These are phyloP conservation scores for Cercis canadensis DNA, from an alignment of 306 rosid genomes.

Conservation along the genomic window DNA sequence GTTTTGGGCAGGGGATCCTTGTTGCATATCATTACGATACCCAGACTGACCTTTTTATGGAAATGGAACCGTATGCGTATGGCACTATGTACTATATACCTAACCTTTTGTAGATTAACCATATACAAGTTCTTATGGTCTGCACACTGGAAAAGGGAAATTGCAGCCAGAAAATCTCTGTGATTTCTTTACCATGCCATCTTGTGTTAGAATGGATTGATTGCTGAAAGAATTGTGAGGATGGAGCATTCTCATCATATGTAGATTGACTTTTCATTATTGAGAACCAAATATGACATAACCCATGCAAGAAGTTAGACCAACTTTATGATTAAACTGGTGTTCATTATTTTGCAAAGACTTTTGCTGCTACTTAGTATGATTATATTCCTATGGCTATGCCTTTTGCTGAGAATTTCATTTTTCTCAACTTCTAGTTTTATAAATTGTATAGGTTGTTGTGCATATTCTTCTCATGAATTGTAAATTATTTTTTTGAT, in stretches of 20 bases:
- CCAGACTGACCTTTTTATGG: background rate
- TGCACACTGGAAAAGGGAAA: background rate
- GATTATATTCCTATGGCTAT: background rate
- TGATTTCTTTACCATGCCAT: background rate
- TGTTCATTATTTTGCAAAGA: constrained; percentile 12
- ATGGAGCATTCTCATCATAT: background rate
- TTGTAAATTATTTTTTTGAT: constrained; percentile 13
- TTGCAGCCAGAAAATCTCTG: background rate
- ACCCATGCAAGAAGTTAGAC: background rate
- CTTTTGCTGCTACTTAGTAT: background rate
- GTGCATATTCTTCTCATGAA: constrained; percentile 2
- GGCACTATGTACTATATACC: no score
- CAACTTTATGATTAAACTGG: background rate
- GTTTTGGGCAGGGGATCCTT: background rate
- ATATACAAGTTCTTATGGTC: no score
- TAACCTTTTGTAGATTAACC: no score
- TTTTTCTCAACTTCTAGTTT: background rate
- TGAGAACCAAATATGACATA: background rate
- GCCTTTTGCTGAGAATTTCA: background rate
- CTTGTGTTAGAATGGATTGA: constrained; percentile 2
- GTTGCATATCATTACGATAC: background rate
- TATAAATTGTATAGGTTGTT: background rate
- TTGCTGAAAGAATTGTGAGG: constrained; percentile 10
- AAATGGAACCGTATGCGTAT: no score
- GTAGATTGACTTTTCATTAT: constrained; percentile 4